Evolutionary conservation across 1,284 basidiomycete genomes (phyloP).

Genomic region (Hypsizygus ulmarius): DNA sequence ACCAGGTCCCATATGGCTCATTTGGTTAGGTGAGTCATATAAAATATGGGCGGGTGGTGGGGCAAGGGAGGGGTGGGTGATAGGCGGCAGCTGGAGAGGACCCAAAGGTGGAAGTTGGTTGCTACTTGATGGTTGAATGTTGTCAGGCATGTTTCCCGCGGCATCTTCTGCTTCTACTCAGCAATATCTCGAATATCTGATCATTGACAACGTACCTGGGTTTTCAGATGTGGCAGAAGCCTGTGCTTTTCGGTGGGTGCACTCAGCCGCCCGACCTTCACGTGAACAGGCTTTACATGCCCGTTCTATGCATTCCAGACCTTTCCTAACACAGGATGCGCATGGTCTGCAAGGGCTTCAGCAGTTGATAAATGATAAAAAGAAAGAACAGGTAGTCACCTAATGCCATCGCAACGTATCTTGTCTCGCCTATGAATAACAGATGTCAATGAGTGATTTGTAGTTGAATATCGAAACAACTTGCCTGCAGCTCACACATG

Average conservation of each 20-base stretch:
- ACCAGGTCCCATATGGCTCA: slow-evolving; percentile 11
- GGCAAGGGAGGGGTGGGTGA: slow-evolving; percentile 15
- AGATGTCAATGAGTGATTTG: slow-evolving; percentile 15
- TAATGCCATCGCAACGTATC: slow-evolving; percentile 53
- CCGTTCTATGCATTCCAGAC: slow-evolving; percentile 46
- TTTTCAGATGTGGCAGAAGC: slow-evolving; percentile 31
- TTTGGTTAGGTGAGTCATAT: slow-evolving; percentile 15
- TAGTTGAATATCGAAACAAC: slow-evolving; percentile 4
- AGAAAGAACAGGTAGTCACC: slow-evolving; percentile 30
- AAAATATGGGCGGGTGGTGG: slow-evolving; percentile 13
- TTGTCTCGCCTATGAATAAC: slow-evolving; percentile 47
- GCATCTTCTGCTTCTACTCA: slow-evolving; percentile 4
- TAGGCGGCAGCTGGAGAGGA: slow-evolving; percentile 18
- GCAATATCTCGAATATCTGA: background rate
- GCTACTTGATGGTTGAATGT: slow-evolving; percentile 7
- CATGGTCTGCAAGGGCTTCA: slow-evolving; percentile 40
- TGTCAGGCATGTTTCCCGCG: slow-evolving; percentile 7
- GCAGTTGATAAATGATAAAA: slow-evolving; percentile 7
- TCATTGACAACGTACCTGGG: slow-evolving; percentile 19
- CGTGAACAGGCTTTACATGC: slow-evolving; percentile 41
- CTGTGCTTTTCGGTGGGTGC: slow-evolving; percentile 36
- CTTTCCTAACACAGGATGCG: slow-evolving; percentile 43
- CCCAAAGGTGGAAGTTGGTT: slow-evolving; percentile 7
- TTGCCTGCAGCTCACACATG: slow-evolving; percentile 57
- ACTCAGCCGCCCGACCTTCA: slow-evolving; percentile 41